A percentile compares a stretch with the other conserved stretches of the same genome.
These are phyloP conservation scores for Sporobolomyces phaffii DNA, from an alignment of 768 basidiomycete species.

Conservation along the genomic window DNA sequence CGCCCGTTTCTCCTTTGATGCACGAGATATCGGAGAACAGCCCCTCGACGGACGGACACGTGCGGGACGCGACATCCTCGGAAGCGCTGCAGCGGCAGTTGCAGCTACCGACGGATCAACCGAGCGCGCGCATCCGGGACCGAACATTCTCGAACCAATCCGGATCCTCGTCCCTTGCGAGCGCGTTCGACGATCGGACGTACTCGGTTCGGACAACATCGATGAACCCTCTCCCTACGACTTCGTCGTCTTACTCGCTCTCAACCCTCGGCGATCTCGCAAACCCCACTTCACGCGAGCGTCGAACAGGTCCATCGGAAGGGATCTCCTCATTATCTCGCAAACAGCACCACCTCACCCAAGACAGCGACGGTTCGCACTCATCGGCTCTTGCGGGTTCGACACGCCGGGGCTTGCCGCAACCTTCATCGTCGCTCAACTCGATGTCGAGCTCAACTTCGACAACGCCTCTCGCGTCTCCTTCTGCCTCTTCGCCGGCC, in stretches of 20 bases:
- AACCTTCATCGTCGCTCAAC: neutral
- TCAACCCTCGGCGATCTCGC: slow-evolving; percentile 3
- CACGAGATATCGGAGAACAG: slow-evolving; percentile 3
- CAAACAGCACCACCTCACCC: neutral
- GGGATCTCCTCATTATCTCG: neutral
- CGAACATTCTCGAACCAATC: slow-evolving; percentile 20
- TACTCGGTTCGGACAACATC: neutral
- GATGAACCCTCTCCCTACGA: neutral
- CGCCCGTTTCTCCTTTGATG: slow-evolving; percentile 26
- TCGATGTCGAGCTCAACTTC: neutral
- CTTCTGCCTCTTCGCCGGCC: neutral
- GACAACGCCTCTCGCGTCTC: slow-evolving; percentile 1
- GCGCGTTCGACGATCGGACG: neutral
- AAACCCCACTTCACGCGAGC: neutral
- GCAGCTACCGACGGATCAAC: neutral
- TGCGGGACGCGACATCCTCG: neutral
- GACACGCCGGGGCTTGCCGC: neutral
- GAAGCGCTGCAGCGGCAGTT: slow-evolving; percentile 18
- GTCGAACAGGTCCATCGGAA: neutral
- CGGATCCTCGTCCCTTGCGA: neutral
- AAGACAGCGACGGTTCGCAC: neutral
- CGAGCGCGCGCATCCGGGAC: neutral
- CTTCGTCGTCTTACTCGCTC: neutral
- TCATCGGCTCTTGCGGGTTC: neutral
- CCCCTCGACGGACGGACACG: neutral